These are phyloP conservation scores for Adansonia madagascariensis DNA, from an alignment of 441 rosid genomes.

Conservation along the genomic window DNA sequence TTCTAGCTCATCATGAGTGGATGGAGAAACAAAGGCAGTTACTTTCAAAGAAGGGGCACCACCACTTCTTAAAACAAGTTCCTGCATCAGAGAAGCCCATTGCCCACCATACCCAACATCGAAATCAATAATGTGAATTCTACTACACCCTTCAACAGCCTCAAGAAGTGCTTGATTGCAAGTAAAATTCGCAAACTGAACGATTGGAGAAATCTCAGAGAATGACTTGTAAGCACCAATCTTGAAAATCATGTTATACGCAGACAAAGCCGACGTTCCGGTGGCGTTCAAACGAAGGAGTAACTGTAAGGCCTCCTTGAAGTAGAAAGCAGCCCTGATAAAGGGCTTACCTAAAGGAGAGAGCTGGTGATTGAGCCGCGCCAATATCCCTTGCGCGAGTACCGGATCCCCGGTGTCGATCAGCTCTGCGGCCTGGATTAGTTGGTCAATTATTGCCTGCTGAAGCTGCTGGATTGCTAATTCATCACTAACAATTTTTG, in stretches of 20 bases:
- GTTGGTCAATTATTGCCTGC: constrained; percentile 56
- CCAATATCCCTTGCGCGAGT: constrained; percentile 99
- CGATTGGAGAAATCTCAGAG: constrained; percentile 69
- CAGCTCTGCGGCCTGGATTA: constrained; percentile 67
- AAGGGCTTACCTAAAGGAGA: constrained; percentile 80
- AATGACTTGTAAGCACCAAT: constrained; percentile 68
- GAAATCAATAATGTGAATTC: constrained; percentile 68
- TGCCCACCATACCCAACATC: constrained; percentile 75
- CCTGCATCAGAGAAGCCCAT: constrained; percentile 84
- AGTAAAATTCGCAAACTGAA: constrained; percentile 70
- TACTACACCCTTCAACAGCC: constrained; percentile 46
- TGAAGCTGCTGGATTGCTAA: constrained; percentile 52
- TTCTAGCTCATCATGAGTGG: constrained; percentile 56
- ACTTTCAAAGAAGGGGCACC: constrained; percentile 54
- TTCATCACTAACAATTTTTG: constrained; percentile 46
- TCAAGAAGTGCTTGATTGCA: constrained; percentile 72
- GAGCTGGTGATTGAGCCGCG: constrained; percentile 99
- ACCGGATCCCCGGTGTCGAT: constrained; percentile 64
- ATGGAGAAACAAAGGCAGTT: constrained; percentile 58
- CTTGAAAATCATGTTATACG: constrained; percentile 50
- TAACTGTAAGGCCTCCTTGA: constrained; percentile 79
- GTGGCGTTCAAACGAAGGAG: constrained; percentile 41
- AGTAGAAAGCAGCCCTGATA: constrained; percentile 75
- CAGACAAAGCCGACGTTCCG: constrained; percentile 36
- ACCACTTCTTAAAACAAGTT: constrained; percentile 54